phyloP scores from a whole-genome alignment of 345 rosid genomes.

The Eucalyptus sp. region DNA sequence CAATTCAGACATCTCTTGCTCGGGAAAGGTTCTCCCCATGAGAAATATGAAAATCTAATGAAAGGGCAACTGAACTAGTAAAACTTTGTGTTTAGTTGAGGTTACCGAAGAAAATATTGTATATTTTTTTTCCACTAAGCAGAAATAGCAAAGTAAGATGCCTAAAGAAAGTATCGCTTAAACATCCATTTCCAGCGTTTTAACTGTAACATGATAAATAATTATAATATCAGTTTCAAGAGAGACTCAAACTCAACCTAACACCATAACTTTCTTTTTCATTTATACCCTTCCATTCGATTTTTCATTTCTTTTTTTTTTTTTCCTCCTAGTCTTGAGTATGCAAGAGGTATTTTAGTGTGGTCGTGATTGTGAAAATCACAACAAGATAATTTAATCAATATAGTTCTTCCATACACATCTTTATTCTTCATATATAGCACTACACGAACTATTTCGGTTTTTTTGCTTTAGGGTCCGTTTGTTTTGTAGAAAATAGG shows the following conservation, averaged over 20 bases:
- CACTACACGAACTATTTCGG: fast-evolving
- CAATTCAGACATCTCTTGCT: background rate
- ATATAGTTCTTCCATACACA: background rate
- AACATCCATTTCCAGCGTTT: background rate
- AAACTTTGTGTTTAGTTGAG: background rate
- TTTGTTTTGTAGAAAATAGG: no score
- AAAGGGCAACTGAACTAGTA: background rate
- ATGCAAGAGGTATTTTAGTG: background rate
- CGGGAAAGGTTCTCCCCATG: background rate
- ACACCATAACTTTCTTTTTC: background rate
- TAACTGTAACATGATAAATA: background rate
- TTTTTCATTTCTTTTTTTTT: background rate
- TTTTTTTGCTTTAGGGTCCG: background rate
- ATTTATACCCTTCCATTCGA: background rate
- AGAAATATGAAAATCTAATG: background rate
- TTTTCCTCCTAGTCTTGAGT: background rate
- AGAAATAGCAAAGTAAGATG: background rate
- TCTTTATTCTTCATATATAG: background rate
- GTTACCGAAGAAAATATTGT: background rate
- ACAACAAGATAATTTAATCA: background rate
- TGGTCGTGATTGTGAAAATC: background rate
- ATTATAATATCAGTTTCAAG: background rate
- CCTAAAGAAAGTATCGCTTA: background rate
- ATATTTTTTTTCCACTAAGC: background rate
- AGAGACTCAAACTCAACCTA: background rate